phyloP scores from a whole-genome alignment of 345 rosid genomes.

The Limnanthes douglasii region DNA sequence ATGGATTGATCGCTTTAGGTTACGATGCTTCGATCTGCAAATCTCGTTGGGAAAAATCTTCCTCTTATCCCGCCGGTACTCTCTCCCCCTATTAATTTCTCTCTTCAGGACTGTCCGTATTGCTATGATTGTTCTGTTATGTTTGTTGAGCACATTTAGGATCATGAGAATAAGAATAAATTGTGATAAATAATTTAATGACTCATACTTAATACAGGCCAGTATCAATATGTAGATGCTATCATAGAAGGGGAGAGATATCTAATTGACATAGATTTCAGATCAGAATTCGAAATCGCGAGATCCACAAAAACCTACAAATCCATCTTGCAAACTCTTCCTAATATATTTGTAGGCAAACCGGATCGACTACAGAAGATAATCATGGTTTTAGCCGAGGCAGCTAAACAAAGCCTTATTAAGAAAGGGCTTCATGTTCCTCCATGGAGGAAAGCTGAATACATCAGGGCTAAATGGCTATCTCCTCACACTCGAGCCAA shows the following conservation, averaged over 20 bases:
- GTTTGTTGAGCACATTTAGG: background rate
- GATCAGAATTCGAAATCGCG: conserved; percentile 79
- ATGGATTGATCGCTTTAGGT: conserved; percentile 41
- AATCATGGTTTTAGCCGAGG: conserved; percentile 43
- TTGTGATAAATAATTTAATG: background rate
- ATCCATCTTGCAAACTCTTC: conserved; percentile 53
- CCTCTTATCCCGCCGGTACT: conserved; percentile 61
- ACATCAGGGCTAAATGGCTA: conserved; percentile 78
- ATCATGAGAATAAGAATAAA: background rate
- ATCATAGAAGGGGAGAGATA: conserved; percentile 37
- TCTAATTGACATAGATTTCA: conserved; percentile 67
- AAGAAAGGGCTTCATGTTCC: conserved; percentile 83
- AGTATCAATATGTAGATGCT: conserved; percentile 67
- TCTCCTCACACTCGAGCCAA: conserved; percentile 27
- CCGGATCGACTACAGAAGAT: conserved; percentile 58
- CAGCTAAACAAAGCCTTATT: conserved; percentile 68
- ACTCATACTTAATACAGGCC: conserved; percentile 32
- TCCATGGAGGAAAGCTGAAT: conserved; percentile 83
- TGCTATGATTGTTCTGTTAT: background rate
- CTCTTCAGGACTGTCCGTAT: background rate
- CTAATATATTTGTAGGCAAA: conserved; percentile 60
- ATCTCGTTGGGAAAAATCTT: conserved; percentile 76
- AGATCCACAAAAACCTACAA: conserved; percentile 67
- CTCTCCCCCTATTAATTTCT: conserved; percentile 4
- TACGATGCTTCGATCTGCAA: conserved; percentile 71